Conservation (phyloP, 2,329 filamentous ascomycete genomes). For the Penicillium expansum region DNA sequence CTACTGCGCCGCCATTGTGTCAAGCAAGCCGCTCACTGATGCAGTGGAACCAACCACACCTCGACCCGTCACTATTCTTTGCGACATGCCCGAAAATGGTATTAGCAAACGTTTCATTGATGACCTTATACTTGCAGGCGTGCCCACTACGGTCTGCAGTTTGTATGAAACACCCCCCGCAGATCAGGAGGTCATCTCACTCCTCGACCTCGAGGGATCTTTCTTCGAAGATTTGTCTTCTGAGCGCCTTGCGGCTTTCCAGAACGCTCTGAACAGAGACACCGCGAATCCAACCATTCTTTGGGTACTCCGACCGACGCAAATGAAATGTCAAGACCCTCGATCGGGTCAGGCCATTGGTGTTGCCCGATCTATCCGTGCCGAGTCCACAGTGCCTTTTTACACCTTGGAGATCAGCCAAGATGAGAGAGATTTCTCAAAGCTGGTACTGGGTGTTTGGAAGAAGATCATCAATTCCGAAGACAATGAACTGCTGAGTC, state of each 20-base stretch:
- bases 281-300: slow-evolving; percentile 15
- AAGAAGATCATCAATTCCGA: background rate
- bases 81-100: background rate
- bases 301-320: slow-evolving; percentile 27
- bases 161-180: background rate
- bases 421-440: background rate
- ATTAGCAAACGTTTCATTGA: background rate
- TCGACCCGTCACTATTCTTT: too few species aligned
- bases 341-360: slow-evolving; percentile 26
- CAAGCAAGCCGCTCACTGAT: background rate
- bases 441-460: slow-evolving; percentile 1
- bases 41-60: background rate
- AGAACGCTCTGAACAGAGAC: background rate
- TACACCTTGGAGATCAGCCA: slow-evolving; percentile 19
- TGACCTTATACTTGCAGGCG: background rate
- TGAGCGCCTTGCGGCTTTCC: background rate
- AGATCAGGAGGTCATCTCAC: slow-evolving; percentile 1
- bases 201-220: slow-evolving; percentile 4
- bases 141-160: background rate
- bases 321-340: slow-evolving; percentile 28
- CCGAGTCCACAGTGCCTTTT: slow-evolving; percentile 26
- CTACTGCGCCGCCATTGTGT: slow-evolving; percentile 8
- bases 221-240: slow-evolving; percentile 1
- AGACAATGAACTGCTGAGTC: background rate
- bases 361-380: slow-evolving; percentile 25